Evolutionary conservation across 306 rosid species (phyloP).

Genomic region (Aeschynomene evenia): DNA sequence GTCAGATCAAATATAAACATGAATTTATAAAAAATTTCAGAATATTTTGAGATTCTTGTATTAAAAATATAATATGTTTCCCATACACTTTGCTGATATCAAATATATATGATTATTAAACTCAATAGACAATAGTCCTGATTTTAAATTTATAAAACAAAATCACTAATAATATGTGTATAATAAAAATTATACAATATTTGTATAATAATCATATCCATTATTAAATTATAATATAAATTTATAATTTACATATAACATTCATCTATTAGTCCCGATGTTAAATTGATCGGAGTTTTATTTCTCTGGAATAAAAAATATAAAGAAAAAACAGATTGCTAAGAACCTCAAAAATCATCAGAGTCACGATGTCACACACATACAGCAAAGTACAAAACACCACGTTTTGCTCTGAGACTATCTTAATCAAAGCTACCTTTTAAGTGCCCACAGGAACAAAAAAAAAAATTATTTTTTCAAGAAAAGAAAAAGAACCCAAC

Average conservation of each 20-base stretch:
- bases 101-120: background rate
- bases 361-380: background rate
- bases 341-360: conserved; percentile 24
- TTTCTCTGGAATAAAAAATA: too few species aligned
- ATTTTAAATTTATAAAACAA: too few species aligned
- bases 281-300: too few species aligned
- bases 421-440: conserved; percentile 20
- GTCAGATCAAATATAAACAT: background rate
- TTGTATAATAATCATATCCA: too few species aligned
- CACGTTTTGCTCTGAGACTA: conserved; percentile 26
- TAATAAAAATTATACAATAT: too few species aligned
- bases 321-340: background rate
- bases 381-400: conserved; percentile 24
- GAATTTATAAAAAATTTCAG: background rate
- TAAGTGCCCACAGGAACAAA: conserved; percentile 14
- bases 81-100: background rate
- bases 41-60: background rate
- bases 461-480: too few species aligned
- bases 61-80: background rate
- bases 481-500: background rate
- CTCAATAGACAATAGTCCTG: too few species aligned
- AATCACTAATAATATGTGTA: too few species aligned
- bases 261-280: too few species aligned
- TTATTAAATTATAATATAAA: too few species aligned
- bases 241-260: too few species aligned